Evolutionary conservation across 345 rosid species (phyloP).

Genomic region (Heritiera fomes): DNA sequence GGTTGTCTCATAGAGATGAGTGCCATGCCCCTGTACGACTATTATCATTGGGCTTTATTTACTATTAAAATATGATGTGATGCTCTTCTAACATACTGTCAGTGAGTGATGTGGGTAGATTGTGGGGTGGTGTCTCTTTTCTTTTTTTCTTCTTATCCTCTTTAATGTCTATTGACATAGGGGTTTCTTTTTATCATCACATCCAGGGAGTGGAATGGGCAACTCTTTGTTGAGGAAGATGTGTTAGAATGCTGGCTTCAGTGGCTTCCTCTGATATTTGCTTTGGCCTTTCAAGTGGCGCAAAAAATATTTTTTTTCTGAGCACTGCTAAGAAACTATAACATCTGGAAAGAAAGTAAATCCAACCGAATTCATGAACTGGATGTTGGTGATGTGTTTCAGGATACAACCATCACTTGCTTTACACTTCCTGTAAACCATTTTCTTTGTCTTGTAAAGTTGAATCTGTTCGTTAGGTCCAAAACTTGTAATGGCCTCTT

Average conservation of each 20-base stretch:
- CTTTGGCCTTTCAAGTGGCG: slow-evolving; percentile 43
- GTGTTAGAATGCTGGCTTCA: slow-evolving; percentile 45
- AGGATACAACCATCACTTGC: not conserved
- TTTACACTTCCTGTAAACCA: slow-evolving; percentile 23
- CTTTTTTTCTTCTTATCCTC: slow-evolving; percentile 20
- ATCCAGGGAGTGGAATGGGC: slow-evolving; percentile 51
- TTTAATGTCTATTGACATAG: slow-evolving; percentile 47
- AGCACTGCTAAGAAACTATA: slow-evolving; percentile 25
- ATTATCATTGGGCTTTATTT: slow-evolving; percentile 6
- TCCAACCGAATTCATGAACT: slow-evolving; percentile 24
- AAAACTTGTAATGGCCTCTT: slow-evolving; percentile 34
- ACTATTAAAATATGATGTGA: slow-evolving; percentile 7
- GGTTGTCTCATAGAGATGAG: slow-evolving; percentile 21
- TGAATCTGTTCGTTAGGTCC: slow-evolving; percentile 30
- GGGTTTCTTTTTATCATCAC: slow-evolving; percentile 38
- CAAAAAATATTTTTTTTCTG: slow-evolving; percentile 29
- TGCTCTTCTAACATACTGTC: slow-evolving; percentile 15
- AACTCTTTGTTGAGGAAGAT: slow-evolving; percentile 47
- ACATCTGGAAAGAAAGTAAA: slow-evolving; percentile 30
- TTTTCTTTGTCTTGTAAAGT: slow-evolving; percentile 24
- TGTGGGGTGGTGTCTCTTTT: slow-evolving; percentile 29
- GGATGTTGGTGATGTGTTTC: slow-evolving; percentile 25
- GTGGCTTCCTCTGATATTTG: slow-evolving; percentile 35
- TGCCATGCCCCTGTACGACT: slow-evolving; percentile 13
- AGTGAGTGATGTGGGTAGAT: slow-evolving; percentile 21